Base-by-base conservation (phyloP, 2,329 filamentous ascomycete species). In the Dendrostoma leiphaemia region DNA sequence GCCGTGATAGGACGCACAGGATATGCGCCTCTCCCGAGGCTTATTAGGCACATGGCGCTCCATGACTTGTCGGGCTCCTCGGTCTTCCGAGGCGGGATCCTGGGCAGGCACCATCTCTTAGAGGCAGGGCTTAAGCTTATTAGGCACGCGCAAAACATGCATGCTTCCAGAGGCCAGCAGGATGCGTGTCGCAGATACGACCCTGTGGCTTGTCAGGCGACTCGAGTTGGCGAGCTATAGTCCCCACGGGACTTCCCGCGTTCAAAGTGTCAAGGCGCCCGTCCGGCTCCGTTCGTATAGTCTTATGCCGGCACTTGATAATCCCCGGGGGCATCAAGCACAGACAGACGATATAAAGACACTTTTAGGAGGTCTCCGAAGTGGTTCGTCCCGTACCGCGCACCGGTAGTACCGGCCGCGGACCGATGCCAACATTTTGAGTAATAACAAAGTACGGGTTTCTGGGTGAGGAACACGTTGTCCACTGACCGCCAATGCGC, bases 1-100 rank as follows among this genome's bases (percentile, higher is more conserved):
- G 48, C 31, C 26, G 52, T 55, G 51, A 44, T 28, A 54, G 55
- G 51, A 38, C 10, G 51, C 51, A 54, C 47, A 48, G 37, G 51
- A 34, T 19, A 35, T 45, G 24, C 55, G 35, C 43, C 47, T 57
- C 35, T 51, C 51, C 51, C 55, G 51, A 57, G 23, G 34, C 41
- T 34, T 29, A 23, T 17, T 21, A 53, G 51, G 44, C 26, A 57
- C 41, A 47, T 51, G 48, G 47, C 51, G 35, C 15, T 35, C 37
- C 48, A 31, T 54, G 47, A 48, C 47, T 57, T 51, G 55, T 51
- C 48, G 51, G 44, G 26, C 34, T 43, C 26, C 34, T 45, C 34
- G 48, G 31, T 17, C 41, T 29, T 38, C 47, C 54, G 24, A 47
- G 35, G 28, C 31, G 13, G 34, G 17, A 38, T 31, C 12, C 23